A percentile compares a stretch with the other conserved stretches of the same genome.
Evolutionary conservation across 768 basidiomycete species (phyloP).

Genomic region (Termitomyces titanicus): DNA sequence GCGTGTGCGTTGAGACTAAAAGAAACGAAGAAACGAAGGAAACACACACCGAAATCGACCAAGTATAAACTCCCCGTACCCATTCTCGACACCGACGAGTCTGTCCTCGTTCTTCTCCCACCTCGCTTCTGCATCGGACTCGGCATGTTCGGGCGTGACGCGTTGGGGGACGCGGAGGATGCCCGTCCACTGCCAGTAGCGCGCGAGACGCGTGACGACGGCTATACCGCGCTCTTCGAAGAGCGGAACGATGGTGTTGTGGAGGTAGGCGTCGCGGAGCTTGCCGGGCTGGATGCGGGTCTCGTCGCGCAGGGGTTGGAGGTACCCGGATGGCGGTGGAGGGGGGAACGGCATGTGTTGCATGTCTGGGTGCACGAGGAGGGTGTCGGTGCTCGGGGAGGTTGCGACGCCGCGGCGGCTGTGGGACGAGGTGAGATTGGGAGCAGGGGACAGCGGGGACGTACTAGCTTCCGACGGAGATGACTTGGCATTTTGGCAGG

Average conservation of each 20-base stretch:
- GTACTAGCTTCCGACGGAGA: constrained; percentile 57
- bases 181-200: constrained; percentile 45
- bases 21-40: not conserved
- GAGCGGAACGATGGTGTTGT: constrained; percentile 35
- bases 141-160: no score
- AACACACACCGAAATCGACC: not conserved
- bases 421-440: not conserved
- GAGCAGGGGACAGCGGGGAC: constrained; percentile 17
- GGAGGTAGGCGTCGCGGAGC: constrained; percentile 9
- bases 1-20: not conserved
- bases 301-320: not conserved
- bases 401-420: constrained; percentile 42
- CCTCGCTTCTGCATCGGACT: not conserved
- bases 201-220: constrained; percentile 29
- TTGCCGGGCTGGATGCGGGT: not conserved
- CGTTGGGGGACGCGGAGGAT: no score
- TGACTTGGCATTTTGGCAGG: constrained; percentile 45
- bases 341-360: constrained; percentile 38
- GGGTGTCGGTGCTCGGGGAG: constrained; percentile 35
- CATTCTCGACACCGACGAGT: constrained; percentile 20
- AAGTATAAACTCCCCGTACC: constrained; percentile 34
- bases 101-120: constrained; percentile 22
- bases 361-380: constrained; percentile 43
- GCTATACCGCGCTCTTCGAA: constrained; percentile 42
- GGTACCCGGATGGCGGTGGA: constrained; percentile 13